Percentiles rank a stretch among this genome's conserved stretches.
These are phyloP conservation scores for Agapanthus africanus DNA, from an alignment of 106 monocot genomes.

Conservation along the genomic window DNA sequence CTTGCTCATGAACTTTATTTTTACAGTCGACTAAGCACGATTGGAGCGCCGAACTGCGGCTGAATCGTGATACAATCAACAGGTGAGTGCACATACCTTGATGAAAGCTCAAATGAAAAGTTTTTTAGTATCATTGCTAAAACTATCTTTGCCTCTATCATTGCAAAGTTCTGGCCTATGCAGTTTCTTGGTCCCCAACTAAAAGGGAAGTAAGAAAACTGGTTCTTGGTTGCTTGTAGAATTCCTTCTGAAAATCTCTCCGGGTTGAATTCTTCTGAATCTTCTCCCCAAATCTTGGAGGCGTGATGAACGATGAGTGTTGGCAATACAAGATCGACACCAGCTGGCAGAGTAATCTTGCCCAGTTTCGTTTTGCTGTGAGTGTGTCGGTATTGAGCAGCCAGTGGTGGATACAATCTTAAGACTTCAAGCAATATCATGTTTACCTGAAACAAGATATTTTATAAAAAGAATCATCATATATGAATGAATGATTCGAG, in stretches of 20 bases:
- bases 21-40: too few relatives aligned
- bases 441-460: too few relatives aligned
- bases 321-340: neutral
- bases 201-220: constrained; percentile 34
- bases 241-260: constrained; percentile 23
- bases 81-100: constrained; percentile 42
- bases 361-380: constrained; percentile 3
- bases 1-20: too few relatives aligned
- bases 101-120: constrained; percentile 42
- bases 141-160: constrained; percentile 43
- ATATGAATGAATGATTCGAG: too few relatives aligned
- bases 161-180: constrained; percentile 45
- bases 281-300: constrained; percentile 9
- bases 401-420: constrained; percentile 2
- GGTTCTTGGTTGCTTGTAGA: constrained; percentile 42
- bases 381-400: neutral
- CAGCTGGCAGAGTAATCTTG: neutral
- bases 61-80: constrained; percentile 26
- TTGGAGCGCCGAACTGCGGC: constrained; percentile 30
- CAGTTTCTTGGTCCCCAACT: constrained; percentile 51
- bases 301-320: constrained; percentile 1
- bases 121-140: constrained; percentile 30
- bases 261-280: constrained; percentile 24
- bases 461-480: too few relatives aligned
- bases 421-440: constrained; percentile 17